Evolutionary conservation across 1,284 basidiomycete species (phyloP).

Genomic region (Acaromyces ingoldii): DNA sequence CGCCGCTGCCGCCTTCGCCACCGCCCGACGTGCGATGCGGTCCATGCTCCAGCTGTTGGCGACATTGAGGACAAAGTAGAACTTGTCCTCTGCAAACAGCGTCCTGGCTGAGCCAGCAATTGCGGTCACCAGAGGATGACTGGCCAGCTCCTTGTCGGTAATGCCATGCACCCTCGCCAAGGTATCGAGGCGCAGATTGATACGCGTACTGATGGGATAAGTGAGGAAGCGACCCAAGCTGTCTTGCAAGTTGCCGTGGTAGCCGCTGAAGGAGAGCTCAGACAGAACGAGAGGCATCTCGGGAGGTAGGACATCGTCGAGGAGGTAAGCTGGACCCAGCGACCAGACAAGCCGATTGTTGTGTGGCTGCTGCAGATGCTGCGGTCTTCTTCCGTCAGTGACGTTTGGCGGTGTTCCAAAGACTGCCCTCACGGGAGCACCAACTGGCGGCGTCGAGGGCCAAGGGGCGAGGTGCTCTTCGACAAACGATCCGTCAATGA

Average conservation of each 20-base stretch:
- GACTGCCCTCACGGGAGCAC: conserved; percentile 20
- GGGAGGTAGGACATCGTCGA: conserved; percentile 29
- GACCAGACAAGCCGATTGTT: conserved; percentile 33
- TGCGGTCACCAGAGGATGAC: conserved; percentile 28
- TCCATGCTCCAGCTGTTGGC: conserved; percentile 24
- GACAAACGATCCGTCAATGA: conserved; percentile 32
- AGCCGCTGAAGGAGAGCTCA: conserved; percentile 26
- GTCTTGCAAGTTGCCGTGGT: conserved; percentile 38
- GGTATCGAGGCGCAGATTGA: conserved; percentile 36
- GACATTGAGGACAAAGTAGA: conserved; percentile 38
- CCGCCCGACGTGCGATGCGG: conserved; percentile 9
- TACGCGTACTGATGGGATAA: conserved; percentile 29
- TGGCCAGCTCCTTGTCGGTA: conserved; percentile 27
- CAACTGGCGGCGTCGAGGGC: conserved; percentile 13
- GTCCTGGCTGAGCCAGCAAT: conserved; percentile 26
- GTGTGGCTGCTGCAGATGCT: neutral
- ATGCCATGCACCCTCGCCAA: conserved; percentile 13
- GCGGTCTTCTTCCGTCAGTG: neutral
- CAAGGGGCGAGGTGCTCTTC: conserved; percentile 29
- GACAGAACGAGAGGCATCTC: conserved; percentile 35
- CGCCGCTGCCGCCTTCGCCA: too few relatives aligned
- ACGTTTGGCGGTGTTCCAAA: conserved; percentile 26
- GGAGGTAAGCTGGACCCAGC: conserved; percentile 28
- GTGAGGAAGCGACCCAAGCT: conserved; percentile 41
- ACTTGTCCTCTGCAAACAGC: conserved; percentile 22